phyloP scores from a whole-genome alignment of 257 asterid genomes.

The Dorcoceras hygrometricum region DNA sequence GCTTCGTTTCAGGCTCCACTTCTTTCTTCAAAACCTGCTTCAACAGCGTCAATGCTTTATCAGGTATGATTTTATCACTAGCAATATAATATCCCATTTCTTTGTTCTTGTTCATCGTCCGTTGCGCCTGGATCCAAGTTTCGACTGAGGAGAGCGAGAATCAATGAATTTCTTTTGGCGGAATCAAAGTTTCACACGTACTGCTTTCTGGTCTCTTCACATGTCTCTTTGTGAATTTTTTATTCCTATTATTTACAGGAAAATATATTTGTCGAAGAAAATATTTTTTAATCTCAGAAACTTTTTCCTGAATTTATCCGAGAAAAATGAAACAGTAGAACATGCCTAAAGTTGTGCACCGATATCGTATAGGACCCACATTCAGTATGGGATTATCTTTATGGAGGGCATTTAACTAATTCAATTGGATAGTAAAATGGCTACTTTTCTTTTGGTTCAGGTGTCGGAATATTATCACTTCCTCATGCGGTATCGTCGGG shows the following conservation, averaged over 20 bases:
- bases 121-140: constrained; percentile 26
- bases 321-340: too few relatives aligned
- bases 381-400: too few relatives aligned
- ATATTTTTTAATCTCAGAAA: too few relatives aligned
- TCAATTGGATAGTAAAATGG: not conserved
- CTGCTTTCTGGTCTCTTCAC: not conserved
- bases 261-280: too few relatives aligned
- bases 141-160: not conserved
- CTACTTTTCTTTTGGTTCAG: constrained; percentile 33
- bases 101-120: not conserved
- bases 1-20: constrained; percentile 40
- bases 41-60: constrained; percentile 77
- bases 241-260: too few relatives aligned
- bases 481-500: constrained; percentile 82
- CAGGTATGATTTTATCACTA: constrained; percentile 33
- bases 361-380: too few relatives aligned
- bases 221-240: not conserved
- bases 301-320: too few relatives aligned
- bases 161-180: not conserved
- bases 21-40: constrained; percentile 83
- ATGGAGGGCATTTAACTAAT: too few relatives aligned
- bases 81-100: not conserved
- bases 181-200: not conserved
- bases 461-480: constrained; percentile 80
- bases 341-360: too few relatives aligned